phyloP scores from a whole-genome alignment of 805 yeast genomes.

The Middelhovenomyces tepae region DNA sequence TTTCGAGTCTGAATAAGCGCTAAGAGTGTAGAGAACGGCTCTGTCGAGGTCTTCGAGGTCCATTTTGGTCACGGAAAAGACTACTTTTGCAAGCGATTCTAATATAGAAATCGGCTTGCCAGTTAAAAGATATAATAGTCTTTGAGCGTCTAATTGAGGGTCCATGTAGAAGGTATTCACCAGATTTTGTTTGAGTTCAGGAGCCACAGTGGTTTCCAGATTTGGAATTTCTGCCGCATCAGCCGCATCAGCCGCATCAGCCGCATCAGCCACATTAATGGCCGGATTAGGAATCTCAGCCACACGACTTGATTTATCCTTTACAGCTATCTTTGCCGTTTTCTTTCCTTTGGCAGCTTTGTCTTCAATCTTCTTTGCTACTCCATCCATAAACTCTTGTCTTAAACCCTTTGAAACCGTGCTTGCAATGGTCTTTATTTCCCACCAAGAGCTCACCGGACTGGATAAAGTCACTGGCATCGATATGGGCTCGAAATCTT shows the following conservation, averaged over 20 bases:
- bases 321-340: no score
- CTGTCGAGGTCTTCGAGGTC: conserved; percentile 11
- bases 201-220: no score
- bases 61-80: no score
- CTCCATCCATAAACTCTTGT: not conserved
- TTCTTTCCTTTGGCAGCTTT: no score
- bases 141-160: no score
- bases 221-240: no score
- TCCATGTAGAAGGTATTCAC: no score
- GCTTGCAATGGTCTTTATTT: conserved; percentile 9
- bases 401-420: conserved; percentile 7
- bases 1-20: conserved; percentile 2
- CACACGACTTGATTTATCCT: no score
- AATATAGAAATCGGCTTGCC: no score
- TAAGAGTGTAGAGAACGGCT: conserved; percentile 12
- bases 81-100: no score
- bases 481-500: conserved; percentile 4
- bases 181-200: no score
- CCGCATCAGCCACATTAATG: conserved; percentile 9
- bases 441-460: conserved; percentile 14
- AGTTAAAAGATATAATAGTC: no score
- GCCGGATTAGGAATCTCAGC: conserved; percentile 4
- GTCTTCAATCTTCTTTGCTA: not conserved
- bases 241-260: conserved; percentile 10
- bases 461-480: conserved; percentile 9